Base-by-base conservation (phyloP, 768 basidiomycete species). In the Trametes meyenii region DNA sequence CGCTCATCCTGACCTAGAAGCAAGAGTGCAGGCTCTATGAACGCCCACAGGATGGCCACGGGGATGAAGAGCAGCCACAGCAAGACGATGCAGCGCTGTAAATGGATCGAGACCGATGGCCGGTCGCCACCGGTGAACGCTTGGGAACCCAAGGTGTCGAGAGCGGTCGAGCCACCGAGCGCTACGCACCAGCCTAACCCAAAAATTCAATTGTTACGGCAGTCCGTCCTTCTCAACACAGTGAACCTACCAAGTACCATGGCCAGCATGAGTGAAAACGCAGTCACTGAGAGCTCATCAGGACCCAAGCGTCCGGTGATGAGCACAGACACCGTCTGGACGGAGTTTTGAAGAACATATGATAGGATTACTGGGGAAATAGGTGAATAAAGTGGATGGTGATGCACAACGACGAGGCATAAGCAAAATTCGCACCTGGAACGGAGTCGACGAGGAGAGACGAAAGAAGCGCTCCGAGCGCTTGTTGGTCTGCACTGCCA, bases 101-200 rank as follows among this genome's bases (percentile, higher is more conserved):
- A 78, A 66, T 90, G 86, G 19, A 91, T 69, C 3, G 88, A 88
- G 10, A 92, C 77, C 7, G 86, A 83, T n/a, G 79, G 77, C 51
- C 70, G 78, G 59, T 67, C 75, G 36, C 85, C 82, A 24, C 86
- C 87, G 13, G 88, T 90, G 73, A 86, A 92, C 1, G 90, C 83
- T 67, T 89, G 87, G 1, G 90, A 90, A 42, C 89, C 89, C 57
- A 91, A 77, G 0, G 90, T 92, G 70, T 91, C 89, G 38, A 91
- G 78, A 8, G 87, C 88, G 3, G 88, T 89, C 0, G 88, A 87
- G n/a, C 89, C 89, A 14, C 89, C 89, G 19, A 91, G 79, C 12
- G 88, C 89, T 57, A 91, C 79, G 68, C 84, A 85, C 88, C 89
- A 90, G 42, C 89, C 89, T 90, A 60, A 52, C 50, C 5, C n/a